These are phyloP conservation scores for Paraconiothyrium sp. DNA, from an alignment of 2,329 filamentous ascomycete species.

Conservation along the genomic window DNA sequence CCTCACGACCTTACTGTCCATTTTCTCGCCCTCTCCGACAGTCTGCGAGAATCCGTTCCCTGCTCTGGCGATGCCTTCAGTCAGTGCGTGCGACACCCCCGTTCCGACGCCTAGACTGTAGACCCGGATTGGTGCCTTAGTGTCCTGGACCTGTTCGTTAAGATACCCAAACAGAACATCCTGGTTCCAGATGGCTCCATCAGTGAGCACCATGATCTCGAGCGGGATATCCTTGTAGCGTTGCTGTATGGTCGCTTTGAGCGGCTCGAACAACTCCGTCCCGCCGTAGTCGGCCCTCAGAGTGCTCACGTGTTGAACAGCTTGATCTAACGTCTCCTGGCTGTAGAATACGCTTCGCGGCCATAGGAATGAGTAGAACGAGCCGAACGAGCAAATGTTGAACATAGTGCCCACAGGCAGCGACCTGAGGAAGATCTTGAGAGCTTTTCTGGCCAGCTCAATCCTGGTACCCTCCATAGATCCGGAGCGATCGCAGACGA, in stretches of 20 bases:
- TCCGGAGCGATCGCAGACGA: conserved; percentile 76
- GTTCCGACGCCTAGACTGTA: conserved; percentile 67
- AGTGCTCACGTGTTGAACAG: conserved; percentile 53
- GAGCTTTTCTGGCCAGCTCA: conserved; percentile 61
- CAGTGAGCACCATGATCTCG: conserved; percentile 66
- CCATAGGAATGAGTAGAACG: conserved; percentile 58
- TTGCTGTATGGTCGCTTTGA: conserved; percentile 58
- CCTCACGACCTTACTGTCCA: conserved; percentile 74
- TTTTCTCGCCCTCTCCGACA: conserved; percentile 69
- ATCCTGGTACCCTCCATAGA: conserved; percentile 68
- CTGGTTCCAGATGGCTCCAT: conserved; percentile 65
- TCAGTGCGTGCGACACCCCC: conserved; percentile 64
- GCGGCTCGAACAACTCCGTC: conserved; percentile 61
- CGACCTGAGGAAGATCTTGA: conserved; percentile 72
- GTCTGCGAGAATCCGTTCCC: conserved; percentile 70
- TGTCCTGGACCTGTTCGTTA: conserved; percentile 53
- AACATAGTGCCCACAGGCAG: conserved; percentile 71
- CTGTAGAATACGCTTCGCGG: conserved; percentile 57
- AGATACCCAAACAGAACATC: conserved; percentile 59
- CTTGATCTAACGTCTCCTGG: conserved; percentile 55
- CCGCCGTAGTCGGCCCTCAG: conserved; percentile 62
- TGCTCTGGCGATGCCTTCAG: conserved; percentile 67
- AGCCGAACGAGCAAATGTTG: conserved; percentile 76
- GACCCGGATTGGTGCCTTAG: conserved; percentile 60
- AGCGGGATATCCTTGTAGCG: conserved; percentile 58